Base-by-base conservation (phyloP, 2,329 filamentous ascomycete genomes). In the Calonectria hongkongensis region DNA sequence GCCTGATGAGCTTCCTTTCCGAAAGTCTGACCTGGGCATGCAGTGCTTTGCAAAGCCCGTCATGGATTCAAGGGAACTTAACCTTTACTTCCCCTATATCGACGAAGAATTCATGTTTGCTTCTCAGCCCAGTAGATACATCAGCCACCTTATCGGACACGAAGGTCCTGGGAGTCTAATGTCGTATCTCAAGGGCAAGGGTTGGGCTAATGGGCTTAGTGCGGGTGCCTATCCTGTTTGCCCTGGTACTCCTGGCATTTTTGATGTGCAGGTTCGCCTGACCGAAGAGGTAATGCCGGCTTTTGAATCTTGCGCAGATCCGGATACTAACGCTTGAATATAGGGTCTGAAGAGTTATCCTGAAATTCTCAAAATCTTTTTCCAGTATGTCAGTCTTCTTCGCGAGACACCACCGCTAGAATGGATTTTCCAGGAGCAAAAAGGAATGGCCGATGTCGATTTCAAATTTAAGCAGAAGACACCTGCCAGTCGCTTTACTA, bases 401-500 rank as follows among this genome's bases (percentile, higher is more conserved):
- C 92, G 92, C 74, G 94, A 98, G 79, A 89, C 89, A 2, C 90
- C 93, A 6, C 96, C 96, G 0, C 93, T 97, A 77, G 89, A 97
- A 82, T 98, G 97, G 97, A 95, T 98, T 71, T 96, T 97, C 72
- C 91, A 98, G 39, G 97, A 99, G 84, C 94, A 97, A 83, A 96
- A 95, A 84, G 92, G 93, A 43, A 92, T 98, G 86, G 93, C 94
- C 54, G 96, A 98, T 77, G 95, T 98, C 15, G 94, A 98, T 78
- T 99, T 99, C 88, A 94, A 94, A 76, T 99, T 98, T 85, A 95
- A 93, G 84, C 95, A 98, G 82, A 98, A 98, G 87, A 94, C 92
- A 2, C 95, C 94, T 1, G 95, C 96, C 2, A 97, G 94, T 81
- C 91, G 94, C 33, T 98, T 98, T 79, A 97, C 95, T 0, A 98